A percentile compares a stretch with the other conserved stretches of the same genome.
Evolutionary conservation across 768 basidiomycete genomes (phyloP).

Genomic region (Naganishia kalamii): DNA sequence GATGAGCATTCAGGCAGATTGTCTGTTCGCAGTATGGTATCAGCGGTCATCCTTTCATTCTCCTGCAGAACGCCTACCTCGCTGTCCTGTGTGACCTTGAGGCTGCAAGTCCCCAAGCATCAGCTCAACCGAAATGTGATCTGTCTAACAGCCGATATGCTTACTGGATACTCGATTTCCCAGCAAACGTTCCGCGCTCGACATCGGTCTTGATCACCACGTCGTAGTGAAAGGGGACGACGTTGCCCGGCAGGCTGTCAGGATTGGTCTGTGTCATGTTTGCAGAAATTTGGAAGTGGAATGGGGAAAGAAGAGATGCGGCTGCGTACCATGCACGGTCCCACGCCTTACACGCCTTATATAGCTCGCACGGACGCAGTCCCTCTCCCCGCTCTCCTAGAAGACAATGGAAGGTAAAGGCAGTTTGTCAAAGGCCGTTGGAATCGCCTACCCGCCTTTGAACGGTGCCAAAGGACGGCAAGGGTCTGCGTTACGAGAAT

Average conservation of each 20-base stretch:
- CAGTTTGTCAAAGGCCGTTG: background rate
- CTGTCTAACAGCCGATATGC: background rate
- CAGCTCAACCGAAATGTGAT: background rate
- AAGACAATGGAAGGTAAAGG: too few relatives aligned
- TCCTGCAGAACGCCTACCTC: background rate
- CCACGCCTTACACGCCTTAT: too few relatives aligned
- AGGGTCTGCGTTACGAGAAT: too few relatives aligned
- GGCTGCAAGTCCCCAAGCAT: background rate
- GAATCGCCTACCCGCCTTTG: too few relatives aligned
- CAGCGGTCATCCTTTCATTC: background rate
- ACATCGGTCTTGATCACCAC: constrained; percentile 3
- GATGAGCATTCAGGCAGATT: background rate
- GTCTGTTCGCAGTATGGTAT: background rate
- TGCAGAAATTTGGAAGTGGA: background rate
- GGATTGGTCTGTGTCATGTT: background rate
- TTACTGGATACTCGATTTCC: constrained; percentile 1
- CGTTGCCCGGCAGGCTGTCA: background rate
- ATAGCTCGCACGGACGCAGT: too few relatives aligned
- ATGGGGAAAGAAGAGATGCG: too few relatives aligned
- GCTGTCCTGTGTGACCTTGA: background rate
- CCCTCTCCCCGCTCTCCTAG: too few relatives aligned
- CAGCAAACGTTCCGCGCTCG: background rate
- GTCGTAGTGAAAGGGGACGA: constrained; percentile 13
- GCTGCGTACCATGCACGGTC: too few relatives aligned
- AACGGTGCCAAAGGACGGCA: too few relatives aligned